These are phyloP conservation scores for Erythrobasidium hasegawianum DNA, from an alignment of 1,284 basidiomycete genomes.

Conservation along the genomic window DNA sequence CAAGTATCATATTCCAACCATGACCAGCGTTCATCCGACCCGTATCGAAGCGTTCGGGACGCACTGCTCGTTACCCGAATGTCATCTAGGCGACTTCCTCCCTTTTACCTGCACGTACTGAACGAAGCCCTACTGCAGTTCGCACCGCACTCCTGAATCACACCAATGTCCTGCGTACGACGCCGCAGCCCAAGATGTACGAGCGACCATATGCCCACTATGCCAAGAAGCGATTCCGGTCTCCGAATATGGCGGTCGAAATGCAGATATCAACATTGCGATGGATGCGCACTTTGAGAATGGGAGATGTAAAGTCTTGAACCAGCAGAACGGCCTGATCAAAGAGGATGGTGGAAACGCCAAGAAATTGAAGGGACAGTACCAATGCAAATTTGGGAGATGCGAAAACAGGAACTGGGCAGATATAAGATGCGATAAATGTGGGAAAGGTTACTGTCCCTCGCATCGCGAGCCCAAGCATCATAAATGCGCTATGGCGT, in stretches of 20 bases:
- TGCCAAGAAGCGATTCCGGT: conserved; percentile 14
- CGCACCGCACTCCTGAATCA: conserved; percentile 18
- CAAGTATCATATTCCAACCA: too few relatives aligned
- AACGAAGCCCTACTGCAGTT: conserved; percentile 14
- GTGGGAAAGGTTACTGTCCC: conserved; percentile 37
- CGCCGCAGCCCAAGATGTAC: conserved; percentile 4
- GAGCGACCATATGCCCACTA: conserved; percentile 8
- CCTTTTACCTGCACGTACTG: conserved; percentile 29
- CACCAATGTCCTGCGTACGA: conserved; percentile 17
- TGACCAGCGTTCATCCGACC: conserved; percentile 1
- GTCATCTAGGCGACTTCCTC: conserved; percentile 26
- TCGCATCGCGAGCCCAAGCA: conserved; percentile 36
- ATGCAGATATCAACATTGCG: conserved; percentile 21
- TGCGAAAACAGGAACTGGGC: conserved; percentile 41
- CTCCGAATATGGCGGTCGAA: conserved; percentile 7
- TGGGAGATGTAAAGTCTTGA: conserved; percentile 10
- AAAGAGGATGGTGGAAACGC: neutral
- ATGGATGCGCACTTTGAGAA: conserved; percentile 23
- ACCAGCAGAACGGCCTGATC: conserved; percentile 10
- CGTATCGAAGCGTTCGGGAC: conserved; percentile 23
- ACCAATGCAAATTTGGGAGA: conserved; percentile 9
- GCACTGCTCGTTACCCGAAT: conserved; percentile 24
- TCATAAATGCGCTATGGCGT: conserved; percentile 35
- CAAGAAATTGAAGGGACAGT: neutral
- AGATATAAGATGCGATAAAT: conserved; percentile 38